Base-by-base conservation (phyloP, 2,329 filamentous ascomycete species). In the Helotiales sp. region DNA sequence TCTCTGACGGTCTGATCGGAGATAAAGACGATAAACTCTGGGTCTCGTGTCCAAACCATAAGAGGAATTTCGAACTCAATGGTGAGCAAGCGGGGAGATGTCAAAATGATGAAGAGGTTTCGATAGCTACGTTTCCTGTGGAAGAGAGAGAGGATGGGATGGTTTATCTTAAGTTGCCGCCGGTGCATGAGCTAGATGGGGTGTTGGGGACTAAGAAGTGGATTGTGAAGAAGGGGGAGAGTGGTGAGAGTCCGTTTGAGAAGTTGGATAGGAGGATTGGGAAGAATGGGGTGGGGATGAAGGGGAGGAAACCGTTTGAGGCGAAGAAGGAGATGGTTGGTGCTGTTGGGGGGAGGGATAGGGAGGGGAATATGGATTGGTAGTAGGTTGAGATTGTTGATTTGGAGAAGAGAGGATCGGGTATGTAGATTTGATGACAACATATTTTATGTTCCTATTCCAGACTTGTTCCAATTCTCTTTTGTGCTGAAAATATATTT, bases 1-100 rank as follows among this genome's bases (percentile, higher is more conserved):
- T 96, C 25, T 89, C 88, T 0, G 93, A 96, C 70, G 91, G 91
- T 1, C 77, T 96, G 8, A 82, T 96, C 47, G 92, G 93, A 38
- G 67, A 75, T 59, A 72, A 75, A 47, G 66, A 72, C 58, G 77
- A 83, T 61, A 86, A 86, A 59, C 86, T 92, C n/a, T 96, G 89
- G 87, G 84, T 96, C 17, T 91, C 87, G 1, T 96, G 91, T 69
- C 92, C 92, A 0, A 86, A 88, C 73, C 92, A 96, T 78, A 96
- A 96, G 78, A 86, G 91, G 64, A 96, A 96, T 76, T 96, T 89
- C 72, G 85, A 91, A 69, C 84, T 96, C 42, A 80, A 79, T 36
- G 86, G 86, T 40, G 77, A 80, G 29, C 76, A 84, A 51, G 81
- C 83, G 0, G 91, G 91, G 1, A 79, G 82, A 17, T 96, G 92